phyloP scores from a whole-genome alignment of 768 basidiomycete genomes.

The Termitomyces sp. region DNA sequence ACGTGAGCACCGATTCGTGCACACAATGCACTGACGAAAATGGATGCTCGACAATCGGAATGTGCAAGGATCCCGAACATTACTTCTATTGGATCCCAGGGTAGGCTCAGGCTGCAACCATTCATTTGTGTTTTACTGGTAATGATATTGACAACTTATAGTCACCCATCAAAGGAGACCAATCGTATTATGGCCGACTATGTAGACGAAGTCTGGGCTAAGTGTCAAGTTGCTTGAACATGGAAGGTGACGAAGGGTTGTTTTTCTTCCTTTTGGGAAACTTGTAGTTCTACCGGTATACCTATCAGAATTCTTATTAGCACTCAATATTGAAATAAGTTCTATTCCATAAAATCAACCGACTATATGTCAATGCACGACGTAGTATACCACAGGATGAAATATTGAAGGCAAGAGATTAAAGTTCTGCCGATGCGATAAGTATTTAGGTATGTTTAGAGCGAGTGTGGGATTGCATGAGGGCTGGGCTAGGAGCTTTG shows the following conservation, averaged over 20 bases:
- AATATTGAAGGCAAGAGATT: background rate
- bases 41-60: constrained; percentile 27
- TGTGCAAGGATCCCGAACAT: constrained; percentile 41
- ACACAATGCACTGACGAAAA: constrained; percentile 24
- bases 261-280: background rate
- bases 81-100: constrained; percentile 51
- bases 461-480: background rate
- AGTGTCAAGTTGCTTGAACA: constrained; percentile 20
- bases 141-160: constrained; percentile 11
- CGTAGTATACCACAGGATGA: too few species aligned
- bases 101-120: constrained; percentile 28
- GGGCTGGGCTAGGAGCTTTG: background rate
- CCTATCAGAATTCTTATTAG: too few species aligned
- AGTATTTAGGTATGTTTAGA: background rate
- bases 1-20: constrained; percentile 33
- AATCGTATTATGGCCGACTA: constrained; percentile 52
- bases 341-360: background rate
- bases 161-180: constrained; percentile 48
- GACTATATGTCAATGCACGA: too few species aligned
- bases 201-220: constrained; percentile 34
- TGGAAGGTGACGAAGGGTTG: background rate
- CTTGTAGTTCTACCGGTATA: background rate
- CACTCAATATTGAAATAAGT: background rate
- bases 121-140: background rate
- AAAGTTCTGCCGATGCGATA: background rate